Base-by-base conservation (phyloP, 768 basidiomycete species). In the Paxillus involutus region DNA sequence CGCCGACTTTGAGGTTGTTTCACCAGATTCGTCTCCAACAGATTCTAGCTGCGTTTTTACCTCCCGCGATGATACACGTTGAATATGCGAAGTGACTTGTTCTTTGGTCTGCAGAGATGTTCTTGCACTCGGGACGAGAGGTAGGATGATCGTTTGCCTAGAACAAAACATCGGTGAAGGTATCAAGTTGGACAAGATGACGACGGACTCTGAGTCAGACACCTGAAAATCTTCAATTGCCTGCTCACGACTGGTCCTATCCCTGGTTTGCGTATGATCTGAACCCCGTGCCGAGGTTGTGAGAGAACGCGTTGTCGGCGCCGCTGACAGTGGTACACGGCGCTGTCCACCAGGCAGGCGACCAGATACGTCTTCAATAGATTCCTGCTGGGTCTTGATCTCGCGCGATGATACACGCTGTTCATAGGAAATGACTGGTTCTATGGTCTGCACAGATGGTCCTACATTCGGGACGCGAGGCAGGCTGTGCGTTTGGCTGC, bases 201-300 rank as follows among this genome's bases (percentile, higher is more conserved):
- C 13, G 14, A 63, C 60, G 2, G 24, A 65, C 60, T 12, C 26
- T 2, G 19, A 10, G 26, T 47, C 17, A 17, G 49, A 30, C 26
- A 26, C 26, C 26, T 26, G 26, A 26, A 1, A 0, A 16, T 52
- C 36, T 17, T 43, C 12, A 3, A 14, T 11, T n/a, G 21, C 44
- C 21, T 21, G 21, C 24, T 39, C 36, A 1, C 29, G 14, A 13
- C 13, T 13, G 11, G 13, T 40, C 37, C 24, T 29, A 6, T 36
- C 12, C 13, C n/a, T 19, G 8, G 10, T 6, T 16, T 9, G 48
- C 6, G 7, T 40, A 42, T 44, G 21, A 7, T n/a, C n/a, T n/a
- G n/a, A n/a, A n/a, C n/a, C n/a, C n/a, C n/a, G n/a, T n/a, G n/a
- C n/a, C n/a, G 16, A 12, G 1, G 30, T 6, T 4, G 26, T 26